Evolutionary conservation across 495 filamentous ascomycete species (phyloP).

Genomic region (Thermochaetoides thermophila): DNA sequence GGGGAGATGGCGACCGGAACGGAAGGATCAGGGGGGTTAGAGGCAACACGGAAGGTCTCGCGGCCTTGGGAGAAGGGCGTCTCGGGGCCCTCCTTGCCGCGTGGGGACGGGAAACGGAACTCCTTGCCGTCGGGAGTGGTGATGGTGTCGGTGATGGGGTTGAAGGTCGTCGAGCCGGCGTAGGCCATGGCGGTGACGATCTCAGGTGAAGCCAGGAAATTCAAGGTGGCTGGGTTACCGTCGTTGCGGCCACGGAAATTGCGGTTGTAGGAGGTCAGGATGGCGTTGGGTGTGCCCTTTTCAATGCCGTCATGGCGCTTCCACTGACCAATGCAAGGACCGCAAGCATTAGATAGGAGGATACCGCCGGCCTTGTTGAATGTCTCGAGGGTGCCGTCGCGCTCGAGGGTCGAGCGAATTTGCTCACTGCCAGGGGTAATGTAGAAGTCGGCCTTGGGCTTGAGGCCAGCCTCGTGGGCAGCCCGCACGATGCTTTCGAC

Average conservation of each 20-base stretch:
- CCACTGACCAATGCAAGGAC: constrained; percentile 94
- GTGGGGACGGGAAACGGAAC: constrained; percentile 78
- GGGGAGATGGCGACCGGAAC: constrained; percentile 64
- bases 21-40: constrained; percentile 49
- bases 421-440: constrained; percentile 94
- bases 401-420: constrained; percentile 81
- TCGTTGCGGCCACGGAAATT: constrained; percentile 97
- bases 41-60: constrained; percentile 55
- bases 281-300: constrained; percentile 84
- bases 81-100: constrained; percentile 59
- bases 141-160: constrained; percentile 79
- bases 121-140: constrained; percentile 63
- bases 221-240: constrained; percentile 91
- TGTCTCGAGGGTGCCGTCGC: constrained; percentile 69
- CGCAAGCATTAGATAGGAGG: constrained; percentile 90
- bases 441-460: constrained; percentile 83
- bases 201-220: constrained; percentile 93
- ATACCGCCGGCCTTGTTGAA: constrained; percentile 80
- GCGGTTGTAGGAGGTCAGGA: constrained; percentile 93
- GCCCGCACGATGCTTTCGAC: constrained; percentile 85
- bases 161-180: constrained; percentile 85
- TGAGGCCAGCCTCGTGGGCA: constrained; percentile 69
- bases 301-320: constrained; percentile 69
- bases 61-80: constrained; percentile 71
- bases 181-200: constrained; percentile 93